Conservation (phyloP, 2,329 filamentous ascomycete species). For the Fusarium nelsonii region DNA sequence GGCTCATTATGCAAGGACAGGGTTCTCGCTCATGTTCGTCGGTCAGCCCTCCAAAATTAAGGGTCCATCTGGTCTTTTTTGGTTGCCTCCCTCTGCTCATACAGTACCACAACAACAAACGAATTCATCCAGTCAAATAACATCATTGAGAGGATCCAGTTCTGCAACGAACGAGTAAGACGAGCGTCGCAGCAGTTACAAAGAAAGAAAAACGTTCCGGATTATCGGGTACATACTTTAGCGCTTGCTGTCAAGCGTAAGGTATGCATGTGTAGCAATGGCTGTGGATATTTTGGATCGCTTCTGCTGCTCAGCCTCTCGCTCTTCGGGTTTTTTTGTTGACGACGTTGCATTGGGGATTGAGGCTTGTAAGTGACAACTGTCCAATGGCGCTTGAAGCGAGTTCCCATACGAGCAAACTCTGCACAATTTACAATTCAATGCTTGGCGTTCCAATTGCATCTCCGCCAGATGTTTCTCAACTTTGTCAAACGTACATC, state of each 20-base stretch:
- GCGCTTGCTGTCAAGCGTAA: conserved; percentile 3
- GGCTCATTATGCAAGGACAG: conserved; percentile 43
- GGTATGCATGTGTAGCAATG: no score
- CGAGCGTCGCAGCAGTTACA: conserved; percentile 26
- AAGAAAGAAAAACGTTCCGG: conserved; percentile 33
- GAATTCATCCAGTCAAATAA: conserved; percentile 4
- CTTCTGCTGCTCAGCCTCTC: neutral
- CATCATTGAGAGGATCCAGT: conserved; percentile 11
- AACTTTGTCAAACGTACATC: neutral
- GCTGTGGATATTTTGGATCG: conserved; percentile 1
- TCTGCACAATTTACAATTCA: conserved; percentile 16
- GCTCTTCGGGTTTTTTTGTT: neutral
- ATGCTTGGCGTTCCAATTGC: conserved; percentile 21
- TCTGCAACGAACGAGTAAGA: conserved; percentile 13
- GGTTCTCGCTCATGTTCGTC: conserved; percentile 21
- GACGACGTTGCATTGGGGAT: conserved; percentile 20
- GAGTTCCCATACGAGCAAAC: conserved; percentile 14
- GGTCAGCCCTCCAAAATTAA: conserved; percentile 24
- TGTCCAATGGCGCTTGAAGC: conserved; percentile 27
- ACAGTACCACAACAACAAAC: no score
- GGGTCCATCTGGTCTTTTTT: conserved; percentile 23
- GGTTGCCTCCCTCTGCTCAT: no score
- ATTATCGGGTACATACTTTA: conserved; percentile 38
- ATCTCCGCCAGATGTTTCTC: neutral
- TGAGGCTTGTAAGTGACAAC: conserved; percentile 40